Base-by-base conservation (phyloP, 345 rosid genomes). In the Noccaea bulbosa region DNA sequence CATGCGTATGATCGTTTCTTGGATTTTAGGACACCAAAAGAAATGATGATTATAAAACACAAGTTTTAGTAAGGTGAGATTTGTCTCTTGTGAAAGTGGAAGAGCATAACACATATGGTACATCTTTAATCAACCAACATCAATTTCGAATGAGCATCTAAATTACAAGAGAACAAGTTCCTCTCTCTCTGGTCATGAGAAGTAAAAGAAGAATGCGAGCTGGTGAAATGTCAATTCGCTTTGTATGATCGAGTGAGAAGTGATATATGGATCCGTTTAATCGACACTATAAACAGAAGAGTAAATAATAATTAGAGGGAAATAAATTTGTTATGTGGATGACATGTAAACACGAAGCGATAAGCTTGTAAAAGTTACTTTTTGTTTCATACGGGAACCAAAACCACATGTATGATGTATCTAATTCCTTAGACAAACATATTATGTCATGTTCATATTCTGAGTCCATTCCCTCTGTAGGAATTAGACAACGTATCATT, bases 1-100 rank as follows among this genome's bases (percentile, higher is more conserved):
- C 61, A 55, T 66, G 77, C 67, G 15, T 65, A 50, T 73, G 72
- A 43, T 58, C 55, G 33, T 73, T 24, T 49, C 67, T 74, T 34
- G 35, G 30, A 8, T 37, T 30, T 64, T 45, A 63, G 64, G 43
- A 72, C 65, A 72, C 44, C 65, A 47, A 43, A 64, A 15, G 58
- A 37, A 45, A 64, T 53, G 64, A 15, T 40, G 52, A 22, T 62
- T 16, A 46, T 32, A 11, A 9, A 33, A 62, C 14, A 52, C 11
- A 46, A 54, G 60, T 33, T n/a, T 48, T 11, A 7, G 50, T 30
- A 38, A 39, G 32, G 34, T 59, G 11, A n/a, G 34, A 5, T 43
- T 69, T 5, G 15, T 16, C 53, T 51, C 62, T 34, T 51, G 11
- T 33, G 47, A 41, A 48, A 61, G 61, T 30, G 35, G 20, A 30